These are phyloP conservation scores for Pythium insidiosum DNA, from an alignment of 352 stramenopile species.

Conservation along the genomic window DNA sequence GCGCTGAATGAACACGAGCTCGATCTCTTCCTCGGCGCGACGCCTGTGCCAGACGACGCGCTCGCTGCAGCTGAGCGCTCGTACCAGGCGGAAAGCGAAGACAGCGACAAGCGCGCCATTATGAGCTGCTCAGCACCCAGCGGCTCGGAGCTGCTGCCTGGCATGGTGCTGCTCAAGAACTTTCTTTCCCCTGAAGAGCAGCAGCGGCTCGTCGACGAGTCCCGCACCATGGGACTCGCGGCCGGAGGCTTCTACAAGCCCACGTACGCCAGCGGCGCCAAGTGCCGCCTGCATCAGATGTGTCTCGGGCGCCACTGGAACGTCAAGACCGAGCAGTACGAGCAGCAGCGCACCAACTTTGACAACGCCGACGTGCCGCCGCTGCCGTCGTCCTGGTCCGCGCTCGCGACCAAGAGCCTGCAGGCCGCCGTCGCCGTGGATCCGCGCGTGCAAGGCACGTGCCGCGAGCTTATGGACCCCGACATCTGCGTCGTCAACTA, in stretches of 20 bases:
- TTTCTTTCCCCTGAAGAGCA: conserved; percentile 44
- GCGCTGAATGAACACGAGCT: conserved; percentile 51
- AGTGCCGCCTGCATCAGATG: conserved; percentile 70
- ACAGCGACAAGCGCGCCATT: not conserved
- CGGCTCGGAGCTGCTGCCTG: conserved; percentile 39
- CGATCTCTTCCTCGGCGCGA: conserved; percentile 40
- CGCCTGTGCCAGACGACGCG: not conserved
- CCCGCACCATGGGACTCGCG: conserved; percentile 30
- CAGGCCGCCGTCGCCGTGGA: conserved; percentile 27
- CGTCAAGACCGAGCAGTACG: conserved; percentile 61
- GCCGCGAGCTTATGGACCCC: conserved; percentile 25
- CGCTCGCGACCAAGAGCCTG: conserved; percentile 28
- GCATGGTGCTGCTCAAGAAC: conserved; percentile 53
- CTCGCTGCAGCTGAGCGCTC: conserved; percentile 1
- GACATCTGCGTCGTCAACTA: conserved; percentile 75
- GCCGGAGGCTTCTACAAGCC: conserved; percentile 54
- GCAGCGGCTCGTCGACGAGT: conserved; percentile 46
- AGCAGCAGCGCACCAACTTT: conserved; percentile 42
- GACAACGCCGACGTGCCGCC: conserved; percentile 26
- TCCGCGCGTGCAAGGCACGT: conserved; percentile 35
- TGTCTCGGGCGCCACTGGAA: conserved; percentile 68
- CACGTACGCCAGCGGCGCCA: conserved; percentile 59
- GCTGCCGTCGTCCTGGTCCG: conserved; percentile 25
- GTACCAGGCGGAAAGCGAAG: too few species aligned
- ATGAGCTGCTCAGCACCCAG: conserved; percentile 5